These are phyloP conservation scores for Chenopodium formosanum DNA, from an alignment of 148 eudicot genomes.

Conservation along the genomic window DNA sequence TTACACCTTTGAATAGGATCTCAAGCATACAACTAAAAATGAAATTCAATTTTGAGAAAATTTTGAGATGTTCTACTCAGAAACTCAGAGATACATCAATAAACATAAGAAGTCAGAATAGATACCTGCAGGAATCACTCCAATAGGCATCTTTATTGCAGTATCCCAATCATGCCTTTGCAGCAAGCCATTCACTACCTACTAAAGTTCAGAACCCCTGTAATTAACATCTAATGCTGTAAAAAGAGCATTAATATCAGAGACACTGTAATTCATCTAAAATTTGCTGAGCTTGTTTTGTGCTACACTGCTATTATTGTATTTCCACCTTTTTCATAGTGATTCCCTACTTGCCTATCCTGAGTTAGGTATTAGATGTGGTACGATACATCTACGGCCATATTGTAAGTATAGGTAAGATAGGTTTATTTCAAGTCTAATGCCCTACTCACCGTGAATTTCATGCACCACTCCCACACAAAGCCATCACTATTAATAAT, in stretches of 20 bases:
- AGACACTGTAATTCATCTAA: neutral
- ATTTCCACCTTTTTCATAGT: neutral
- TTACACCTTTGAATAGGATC: neutral
- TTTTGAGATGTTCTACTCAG: neutral
- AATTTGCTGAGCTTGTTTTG: neutral
- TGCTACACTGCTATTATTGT: neutral
- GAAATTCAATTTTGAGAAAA: neutral
- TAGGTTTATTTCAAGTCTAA: too few species aligned
- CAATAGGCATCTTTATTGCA: constrained; percentile 84
- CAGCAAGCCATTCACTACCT: constrained; percentile 93
- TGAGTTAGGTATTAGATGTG: neutral
- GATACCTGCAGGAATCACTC: constrained; percentile 90
- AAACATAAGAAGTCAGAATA: neutral
- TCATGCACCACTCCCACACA: too few species aligned
- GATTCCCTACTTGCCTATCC: neutral
- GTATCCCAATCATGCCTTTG: constrained; percentile 83
- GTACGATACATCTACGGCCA: neutral
- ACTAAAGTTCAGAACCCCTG: constrained; percentile 44
- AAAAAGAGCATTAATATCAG: neutral
- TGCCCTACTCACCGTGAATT: too few species aligned
- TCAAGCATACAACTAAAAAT: neutral
- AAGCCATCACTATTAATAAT: too few species aligned
- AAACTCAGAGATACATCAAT: neutral
- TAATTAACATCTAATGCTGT: constrained; percentile 17
- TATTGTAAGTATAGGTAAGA: too few species aligned